These are phyloP conservation scores for Rosa multiflora DNA, from an alignment of 306 rosid species.

Conservation along the genomic window DNA sequence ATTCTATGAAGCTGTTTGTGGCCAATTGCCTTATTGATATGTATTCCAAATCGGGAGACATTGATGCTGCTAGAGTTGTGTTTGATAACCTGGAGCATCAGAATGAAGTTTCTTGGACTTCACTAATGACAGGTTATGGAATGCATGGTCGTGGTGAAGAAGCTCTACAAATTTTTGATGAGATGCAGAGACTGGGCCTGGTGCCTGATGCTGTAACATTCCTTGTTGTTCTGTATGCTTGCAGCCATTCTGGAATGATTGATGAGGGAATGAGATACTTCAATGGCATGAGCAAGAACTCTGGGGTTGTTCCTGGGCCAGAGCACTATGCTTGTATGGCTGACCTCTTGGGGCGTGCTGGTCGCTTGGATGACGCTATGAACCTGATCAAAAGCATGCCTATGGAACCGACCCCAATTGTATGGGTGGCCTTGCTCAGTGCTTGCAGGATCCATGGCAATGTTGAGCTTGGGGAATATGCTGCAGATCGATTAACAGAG, in stretches of 20 bases:
- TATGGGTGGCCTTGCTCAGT: slow-evolving; percentile 81
- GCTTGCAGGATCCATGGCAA: slow-evolving; percentile 68
- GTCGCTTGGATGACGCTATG: slow-evolving; percentile 59
- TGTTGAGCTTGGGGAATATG: slow-evolving; percentile 78
- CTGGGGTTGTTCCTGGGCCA: slow-evolving; percentile 61
- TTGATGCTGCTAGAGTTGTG: slow-evolving; percentile 63
- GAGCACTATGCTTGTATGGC: slow-evolving; percentile 92
- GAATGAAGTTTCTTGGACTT: slow-evolving; percentile 84
- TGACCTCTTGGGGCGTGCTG: slow-evolving; percentile 86
- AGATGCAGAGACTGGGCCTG: slow-evolving; percentile 50
- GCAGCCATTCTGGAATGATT: slow-evolving; percentile 80
- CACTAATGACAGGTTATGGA: slow-evolving; percentile 75
- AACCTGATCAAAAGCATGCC: slow-evolving; percentile 68
- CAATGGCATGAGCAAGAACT: slow-evolving; percentile 51
- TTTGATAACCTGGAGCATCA: slow-evolving; percentile 53
- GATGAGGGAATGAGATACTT: slow-evolving; percentile 67
- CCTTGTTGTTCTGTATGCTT: slow-evolving; percentile 79
- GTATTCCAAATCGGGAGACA: slow-evolving; percentile 86
- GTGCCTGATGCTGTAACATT: slow-evolving; percentile 71
- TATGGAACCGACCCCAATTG: slow-evolving; percentile 61
- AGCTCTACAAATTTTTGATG: slow-evolving; percentile 57
- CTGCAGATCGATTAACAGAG: slow-evolving; percentile 49
- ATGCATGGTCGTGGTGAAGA: slow-evolving; percentile 88
- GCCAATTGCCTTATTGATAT: slow-evolving; percentile 80
- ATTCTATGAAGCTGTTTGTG: slow-evolving; percentile 50